These are phyloP conservation scores for Ciborinia camelliae DNA, from an alignment of 2,329 filamentous ascomycete species.

Conservation along the genomic window DNA sequence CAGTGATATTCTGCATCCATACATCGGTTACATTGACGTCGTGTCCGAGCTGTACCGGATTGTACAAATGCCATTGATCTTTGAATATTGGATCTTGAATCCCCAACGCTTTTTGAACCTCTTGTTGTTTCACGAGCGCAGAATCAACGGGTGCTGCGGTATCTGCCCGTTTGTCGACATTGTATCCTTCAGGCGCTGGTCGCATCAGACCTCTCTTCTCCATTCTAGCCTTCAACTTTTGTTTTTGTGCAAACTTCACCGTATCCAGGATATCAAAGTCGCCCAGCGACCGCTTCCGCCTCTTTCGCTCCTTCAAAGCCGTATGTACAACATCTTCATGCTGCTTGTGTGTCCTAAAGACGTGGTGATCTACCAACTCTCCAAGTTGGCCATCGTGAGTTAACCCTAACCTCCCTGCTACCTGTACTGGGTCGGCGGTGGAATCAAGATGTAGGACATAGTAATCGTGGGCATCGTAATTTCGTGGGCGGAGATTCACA, in stretches of 20 bases:
- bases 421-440: constrained; percentile 59
- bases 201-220: constrained; percentile 48
- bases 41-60: constrained; percentile 74
- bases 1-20: constrained; percentile 88
- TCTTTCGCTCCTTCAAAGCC: constrained; percentile 49
- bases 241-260: constrained; percentile 78
- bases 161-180: constrained; percentile 25
- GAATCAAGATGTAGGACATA: constrained; percentile 83
- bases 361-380: constrained; percentile 74
- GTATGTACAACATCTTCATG: constrained; percentile 56
- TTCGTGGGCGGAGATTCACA: constrained; percentile 52
- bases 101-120: constrained; percentile 61
- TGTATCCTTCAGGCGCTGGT: constrained; percentile 27
- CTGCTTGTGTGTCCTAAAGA: constrained; percentile 71
- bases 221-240: constrained; percentile 58
- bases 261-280: constrained; percentile 63
- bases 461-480: constrained; percentile 83
- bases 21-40: constrained; percentile 95
- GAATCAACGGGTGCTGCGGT: constrained; percentile 23
- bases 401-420: constrained; percentile 72
- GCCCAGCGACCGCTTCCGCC: constrained; percentile 58
- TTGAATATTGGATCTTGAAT: constrained; percentile 89
- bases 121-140: constrained; percentile 55
- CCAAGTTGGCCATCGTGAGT: constrained; percentile 78
- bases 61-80: constrained; percentile 95